These are phyloP conservation scores for Hypomontagnella submonticulosa DNA, from an alignment of 495 filamentous ascomycete species.

Conservation along the genomic window DNA sequence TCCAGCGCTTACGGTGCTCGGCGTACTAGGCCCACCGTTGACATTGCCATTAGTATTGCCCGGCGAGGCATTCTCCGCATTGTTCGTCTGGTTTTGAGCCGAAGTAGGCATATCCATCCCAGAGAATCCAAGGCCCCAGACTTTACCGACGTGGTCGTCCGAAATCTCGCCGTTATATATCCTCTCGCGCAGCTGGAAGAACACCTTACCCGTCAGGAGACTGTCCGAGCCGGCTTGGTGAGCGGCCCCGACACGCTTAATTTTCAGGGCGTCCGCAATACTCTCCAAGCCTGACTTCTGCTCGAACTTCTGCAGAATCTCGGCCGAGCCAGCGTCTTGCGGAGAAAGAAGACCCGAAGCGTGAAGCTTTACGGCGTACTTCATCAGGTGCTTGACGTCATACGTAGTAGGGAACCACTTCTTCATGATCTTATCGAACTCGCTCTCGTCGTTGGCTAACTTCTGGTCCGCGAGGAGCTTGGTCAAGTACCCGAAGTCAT, in stretches of 20 bases:
- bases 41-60: constrained; percentile 62
- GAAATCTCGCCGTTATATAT: constrained; percentile 86
- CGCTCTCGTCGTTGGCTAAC: constrained; percentile 85
- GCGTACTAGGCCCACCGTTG: constrained; percentile 76
- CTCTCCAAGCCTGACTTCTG: constrained; percentile 90
- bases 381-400: constrained; percentile 98
- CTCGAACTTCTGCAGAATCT: constrained; percentile 80
- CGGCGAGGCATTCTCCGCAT: constrained; percentile 49
- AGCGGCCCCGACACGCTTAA: constrained; percentile 83
- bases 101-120: constrained; percentile 63
- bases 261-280: constrained; percentile 90
- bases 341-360: constrained; percentile 74
- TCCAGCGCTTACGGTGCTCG: constrained; percentile 66
- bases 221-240: constrained; percentile 95
- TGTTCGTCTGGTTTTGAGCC: constrained; percentile 35
- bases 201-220: constrained; percentile 90
- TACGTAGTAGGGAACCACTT: constrained; percentile 93
- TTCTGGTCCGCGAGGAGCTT: constrained; percentile 85
- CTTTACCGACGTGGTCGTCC: constrained; percentile 80
- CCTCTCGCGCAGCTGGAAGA: constrained; percentile 84
- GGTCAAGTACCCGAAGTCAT: constrained; percentile 96
- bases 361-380: constrained; percentile 69
- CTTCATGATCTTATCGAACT: constrained; percentile 84
- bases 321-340: constrained; percentile 68
- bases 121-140: constrained; percentile 79